Conservation (phyloP, 164 flowering plant species). For the Vitis riparia region DNA sequence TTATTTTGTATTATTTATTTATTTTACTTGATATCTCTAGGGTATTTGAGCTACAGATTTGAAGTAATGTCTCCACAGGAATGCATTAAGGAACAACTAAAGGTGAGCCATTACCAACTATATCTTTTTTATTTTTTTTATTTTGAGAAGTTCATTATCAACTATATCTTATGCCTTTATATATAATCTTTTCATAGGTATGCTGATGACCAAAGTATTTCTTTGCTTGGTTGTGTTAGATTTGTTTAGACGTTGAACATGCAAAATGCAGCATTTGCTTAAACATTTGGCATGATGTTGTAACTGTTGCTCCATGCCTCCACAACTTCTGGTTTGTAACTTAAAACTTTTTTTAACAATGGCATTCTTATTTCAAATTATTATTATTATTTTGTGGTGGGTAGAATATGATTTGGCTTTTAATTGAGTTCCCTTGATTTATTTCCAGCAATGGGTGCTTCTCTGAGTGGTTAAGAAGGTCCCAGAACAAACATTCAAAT, state of each 20-base stretch:
- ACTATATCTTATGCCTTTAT: background rate
- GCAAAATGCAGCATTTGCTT: conserved; percentile 91
- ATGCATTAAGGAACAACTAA: conserved; percentile 31
- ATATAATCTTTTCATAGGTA: too few species aligned
- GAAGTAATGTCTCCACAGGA: conserved; percentile 43
- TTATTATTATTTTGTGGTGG: background rate
- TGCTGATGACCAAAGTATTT: background rate
- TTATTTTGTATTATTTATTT: background rate
- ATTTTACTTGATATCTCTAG: conserved; percentile 28
- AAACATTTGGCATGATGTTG: conserved; percentile 94
- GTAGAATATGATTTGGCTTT: background rate
- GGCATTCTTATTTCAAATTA: background rate
- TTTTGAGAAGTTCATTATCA: background rate
- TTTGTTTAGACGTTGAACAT: conserved; percentile 67
- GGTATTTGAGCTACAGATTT: conserved; percentile 57
- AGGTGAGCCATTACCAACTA: conserved; percentile 36
- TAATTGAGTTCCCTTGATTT: background rate
- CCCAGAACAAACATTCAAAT: conserved; percentile 48
- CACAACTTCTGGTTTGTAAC: conserved; percentile 84
- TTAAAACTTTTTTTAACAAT: background rate
- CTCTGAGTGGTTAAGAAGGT: conserved; percentile 90
- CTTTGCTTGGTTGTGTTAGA: conserved; percentile 35
- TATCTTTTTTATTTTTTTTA: too few species aligned
- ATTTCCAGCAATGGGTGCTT: conserved; percentile 87
- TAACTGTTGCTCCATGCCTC: conserved; percentile 47